Base-by-base conservation (phyloP, 768 basidiomycete species). In the Tulasnella sp. region DNA sequence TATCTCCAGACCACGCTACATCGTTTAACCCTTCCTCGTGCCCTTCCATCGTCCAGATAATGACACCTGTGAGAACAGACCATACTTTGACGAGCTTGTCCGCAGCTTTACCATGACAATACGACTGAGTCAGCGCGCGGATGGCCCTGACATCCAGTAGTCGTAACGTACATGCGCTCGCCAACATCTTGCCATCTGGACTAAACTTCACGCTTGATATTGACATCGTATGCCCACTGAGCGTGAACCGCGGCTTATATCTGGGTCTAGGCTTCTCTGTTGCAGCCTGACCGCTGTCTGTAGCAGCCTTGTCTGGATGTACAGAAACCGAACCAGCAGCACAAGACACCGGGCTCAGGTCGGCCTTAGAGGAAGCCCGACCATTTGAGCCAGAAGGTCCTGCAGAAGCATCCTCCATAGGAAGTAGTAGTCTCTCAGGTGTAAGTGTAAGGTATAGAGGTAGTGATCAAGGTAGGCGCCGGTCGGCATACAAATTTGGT, bases 181-280 rank as follows among this genome's bases (percentile, higher is more conserved):
- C 91, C 43, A 97, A 78, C 62, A 80, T 73, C 56, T 75, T 74
- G 29, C 93, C 93, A 70, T 93, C 81, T 30, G 87, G 84, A 66
- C 86, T 91, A 71, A 94, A 97, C 69, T 87, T 89, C 58, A 97
- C 71, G 12, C 88, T 82, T 1, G 92, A 87, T 51, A 98, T 80
- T 8, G 86, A 79, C 68, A 80, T 78, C 17, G 79, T 81, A 68
- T 97, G 94, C n/a, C 90, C 93, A 58, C 80, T 83, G 29, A 93
- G 73, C 49, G 80, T 80, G 65, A 76, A 81, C 25, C 75, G 78
- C 34, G 78, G 71, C 55, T 71, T 74, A 72, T 87, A 91, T 8
- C 51, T 41, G 19, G 58, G 58, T 12, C 55, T 53, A 11, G 31
- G 53, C 5, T 41, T 25, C 19, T 30, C 19, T 43, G 30, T 2